Evolutionary conservation across 2,329 filamentous ascomycete species (phyloP), one percentile per base, ranked within the genome.

Genomic region (Monilinia fructicola): DNA sequence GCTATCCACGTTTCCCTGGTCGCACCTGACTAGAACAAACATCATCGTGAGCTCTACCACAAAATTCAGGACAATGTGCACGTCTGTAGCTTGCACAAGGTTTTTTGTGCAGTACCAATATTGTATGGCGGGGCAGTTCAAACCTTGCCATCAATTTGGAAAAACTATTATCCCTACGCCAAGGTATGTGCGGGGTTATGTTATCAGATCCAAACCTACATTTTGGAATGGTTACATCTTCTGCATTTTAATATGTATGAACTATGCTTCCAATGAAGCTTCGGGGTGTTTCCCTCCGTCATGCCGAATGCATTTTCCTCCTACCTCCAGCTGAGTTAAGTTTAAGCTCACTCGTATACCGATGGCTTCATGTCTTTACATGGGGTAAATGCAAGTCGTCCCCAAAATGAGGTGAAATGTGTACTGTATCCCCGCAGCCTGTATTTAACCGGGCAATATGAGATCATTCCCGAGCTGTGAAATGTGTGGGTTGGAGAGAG

Each of bases 241-340:
- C 46, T 52, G n/a, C 56, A 31, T n/a, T 21, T 42, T 9, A 42
- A 56, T 56, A 42, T 60, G 31, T 6, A 48, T 18, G 31, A 26
- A 62, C 16, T 31, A 21, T 40, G 16, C 53, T 28, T 54, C n/a
- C n/a, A 54, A 10, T 10, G 18, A 53, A 42, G 46, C 46, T 42
- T 61, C 55, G 64, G 64, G 28, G n/a, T n/a, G 1, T 60, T 26
- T 61, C 50, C 58, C 42, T 61, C 64, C 64, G 64, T n/a, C 60
- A 23, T 63, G 21, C 64, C 46, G n/a, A 44, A 60, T 60, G 28
- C n/a, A 21, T 42, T 46, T 40, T 10, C 35, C 21, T 44, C 48
- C 35, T 21, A 7, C 42, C 26, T n/a, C n/a, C n/a, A n/a, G n/a
- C n/a, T 11, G 7, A 54, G 18, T 48, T 23, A 16, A 12, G n/a